Evolutionary conservation across 805 yeast species (phyloP), one percentile per base, ranked within the genome.

Genomic region (Barnettozyma pratensis): DNA sequence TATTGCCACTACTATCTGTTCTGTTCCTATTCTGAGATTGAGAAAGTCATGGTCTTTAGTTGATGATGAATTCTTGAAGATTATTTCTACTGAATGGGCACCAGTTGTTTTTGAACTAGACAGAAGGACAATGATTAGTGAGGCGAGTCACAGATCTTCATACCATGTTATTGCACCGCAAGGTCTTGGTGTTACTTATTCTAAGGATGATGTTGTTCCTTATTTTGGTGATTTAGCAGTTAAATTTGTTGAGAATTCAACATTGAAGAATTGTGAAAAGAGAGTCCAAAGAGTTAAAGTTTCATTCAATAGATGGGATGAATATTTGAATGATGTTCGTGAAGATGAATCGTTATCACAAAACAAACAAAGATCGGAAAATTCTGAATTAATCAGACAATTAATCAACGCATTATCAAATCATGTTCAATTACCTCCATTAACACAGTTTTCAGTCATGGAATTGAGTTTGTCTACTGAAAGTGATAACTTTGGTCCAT

Each of bases 101-200:
- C 96, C 95, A 2, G 95, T 92, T 27, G 83, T 88, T 7, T 88
- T 87, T 67, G 97, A 91, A 61, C 72, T 92, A 35, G 95, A 89
- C 53, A 77, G 94, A 60, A 74, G 94, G 56, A 76, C 83, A 43
- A 72, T 86, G 64, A 72, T 77, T 25, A 73, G 79, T 41, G 78
- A 80, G 44, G 70, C 81, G 5, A 73, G 80, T 37, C 77, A 75
- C 47, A 77, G 81, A 64, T 74, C 77, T 45, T 80, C 83, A 30
- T 82, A 77, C 54, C 86, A 84, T 68, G 81, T 90, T 30, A 76
- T 88, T 71, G 91, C 95, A 8, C 89, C 97, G 4, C 87, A 92
- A 57, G 94, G 95, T 9, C 74, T 92, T 55, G 96, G 96, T 37
- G 77, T 78, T 48, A 70, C 77, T 1, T 89, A 85, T 57, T 77